These are phyloP conservation scores for Oxalis stricta DNA, from an alignment of 441 rosid genomes.

Conservation along the genomic window DNA sequence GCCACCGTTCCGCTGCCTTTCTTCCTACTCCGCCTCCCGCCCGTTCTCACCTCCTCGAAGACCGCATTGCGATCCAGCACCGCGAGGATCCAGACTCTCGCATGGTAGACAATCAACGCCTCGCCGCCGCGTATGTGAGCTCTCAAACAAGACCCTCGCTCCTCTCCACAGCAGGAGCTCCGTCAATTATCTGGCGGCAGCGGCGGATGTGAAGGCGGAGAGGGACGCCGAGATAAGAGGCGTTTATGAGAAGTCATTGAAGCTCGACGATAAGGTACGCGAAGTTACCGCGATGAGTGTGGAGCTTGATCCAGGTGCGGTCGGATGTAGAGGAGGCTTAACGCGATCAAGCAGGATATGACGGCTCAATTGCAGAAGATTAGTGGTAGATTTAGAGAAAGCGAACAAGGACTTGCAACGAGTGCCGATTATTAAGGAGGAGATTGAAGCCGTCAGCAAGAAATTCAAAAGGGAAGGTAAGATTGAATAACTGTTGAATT, in stretches of 20 bases:
- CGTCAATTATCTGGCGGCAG: conserved; percentile 26
- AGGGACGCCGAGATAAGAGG: conserved; percentile 58
- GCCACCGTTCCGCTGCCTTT: background rate
- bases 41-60: conserved; percentile 40
- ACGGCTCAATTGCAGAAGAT: conserved; percentile 27
- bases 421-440: conserved; percentile 23
- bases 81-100: conserved; percentile 66
- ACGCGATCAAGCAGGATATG: conserved; percentile 27
- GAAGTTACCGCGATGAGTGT: conserved; percentile 27
- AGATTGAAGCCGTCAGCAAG: conserved; percentile 35
- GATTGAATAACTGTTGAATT: background rate
- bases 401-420: conserved; percentile 33
- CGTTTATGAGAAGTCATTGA: conserved; percentile 48
- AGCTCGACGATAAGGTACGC: conserved; percentile 53
- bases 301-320: conserved; percentile 48
- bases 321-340: conserved; percentile 33
- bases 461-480: conserved; percentile 75
- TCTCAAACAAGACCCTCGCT: conserved; percentile 46
- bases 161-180: conserved; percentile 45
- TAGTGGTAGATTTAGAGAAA: conserved; percentile 29
- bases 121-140: conserved; percentile 41
- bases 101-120: conserved; percentile 46
- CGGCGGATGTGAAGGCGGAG: conserved; percentile 38
- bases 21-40: too few species aligned
- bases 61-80: conserved; percentile 49